Evolutionary conservation across 2,329 filamentous ascomycete genomes (phyloP).

Genomic region (Onygenales sp.): DNA sequence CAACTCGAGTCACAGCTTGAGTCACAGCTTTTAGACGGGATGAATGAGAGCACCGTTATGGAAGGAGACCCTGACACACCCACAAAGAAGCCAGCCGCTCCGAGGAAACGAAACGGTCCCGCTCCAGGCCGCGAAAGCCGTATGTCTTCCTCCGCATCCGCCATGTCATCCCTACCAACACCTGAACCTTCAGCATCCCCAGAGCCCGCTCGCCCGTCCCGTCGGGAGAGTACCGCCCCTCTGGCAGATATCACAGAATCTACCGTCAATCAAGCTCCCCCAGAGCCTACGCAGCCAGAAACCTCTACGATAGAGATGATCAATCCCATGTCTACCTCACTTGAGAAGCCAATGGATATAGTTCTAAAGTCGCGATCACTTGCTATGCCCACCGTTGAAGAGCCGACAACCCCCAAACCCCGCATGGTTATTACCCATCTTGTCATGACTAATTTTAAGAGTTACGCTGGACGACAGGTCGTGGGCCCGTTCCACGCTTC

Average conservation of each 20-base stretch:
- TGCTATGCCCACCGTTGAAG: conserved; percentile 54
- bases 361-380: conserved; percentile 74
- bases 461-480: conserved; percentile 89
- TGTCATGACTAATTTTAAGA: conserved; percentile 95
- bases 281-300: conserved; percentile 36
- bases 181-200: conserved; percentile 48
- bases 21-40: conserved; percentile 25
- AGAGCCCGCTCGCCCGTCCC: conserved; percentile 23
- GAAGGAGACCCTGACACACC: conserved; percentile 44
- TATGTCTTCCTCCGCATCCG: conserved; percentile 31
- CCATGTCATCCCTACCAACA: conserved; percentile 36
- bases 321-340: conserved; percentile 63
- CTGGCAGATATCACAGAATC: conserved; percentile 64
- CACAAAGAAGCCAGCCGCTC: conserved; percentile 43
- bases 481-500: conserved; percentile 95
- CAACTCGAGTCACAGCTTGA: no score
- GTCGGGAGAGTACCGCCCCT: conserved; percentile 44
- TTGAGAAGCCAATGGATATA: conserved; percentile 91
- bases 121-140: conserved; percentile 29
- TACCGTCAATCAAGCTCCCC: conserved; percentile 21
- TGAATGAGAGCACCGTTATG: conserved; percentile 49
- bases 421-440: conserved; percentile 90
- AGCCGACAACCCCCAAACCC: conserved; percentile 67
- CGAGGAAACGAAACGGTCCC: conserved; percentile 61
- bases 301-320: conserved; percentile 55